A percentile compares a stretch with the other conserved stretches of the same genome.
phyloP scores from a whole-genome alignment of 306 rosid genomes.

The Quercus suber region DNA sequence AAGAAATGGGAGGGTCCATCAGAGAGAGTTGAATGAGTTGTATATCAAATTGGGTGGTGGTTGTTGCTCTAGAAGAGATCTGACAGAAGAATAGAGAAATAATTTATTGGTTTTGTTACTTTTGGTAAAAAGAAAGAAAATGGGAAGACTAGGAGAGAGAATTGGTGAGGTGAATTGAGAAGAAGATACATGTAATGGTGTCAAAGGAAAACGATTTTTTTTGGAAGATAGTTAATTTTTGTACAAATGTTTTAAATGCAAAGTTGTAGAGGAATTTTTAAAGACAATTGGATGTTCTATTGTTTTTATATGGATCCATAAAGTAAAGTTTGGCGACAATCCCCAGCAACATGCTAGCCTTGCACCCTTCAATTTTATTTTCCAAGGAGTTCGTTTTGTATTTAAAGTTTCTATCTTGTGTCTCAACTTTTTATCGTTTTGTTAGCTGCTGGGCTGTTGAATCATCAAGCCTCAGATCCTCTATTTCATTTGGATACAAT shows the following conservation, averaged over 20 bases:
- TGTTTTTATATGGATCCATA: neutral
- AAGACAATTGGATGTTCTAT: slow-evolving; percentile 3
- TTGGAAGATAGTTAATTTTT: slow-evolving; percentile 18
- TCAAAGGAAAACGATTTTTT: slow-evolving; percentile 9
- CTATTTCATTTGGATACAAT: neutral
- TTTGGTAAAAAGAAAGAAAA: slow-evolving; percentile 11
- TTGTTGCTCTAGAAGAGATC: slow-evolving; percentile 18
- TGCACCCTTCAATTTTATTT: slow-evolving; percentile 13
- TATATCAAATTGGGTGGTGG: slow-evolving; percentile 8
- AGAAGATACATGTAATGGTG: slow-evolving; percentile 9
- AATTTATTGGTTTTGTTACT: slow-evolving; percentile 9
- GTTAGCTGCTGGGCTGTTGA: neutral
- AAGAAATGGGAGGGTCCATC: slow-evolving; percentile 46
- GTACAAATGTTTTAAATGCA: slow-evolving; percentile 15
- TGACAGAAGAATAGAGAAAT: neutral
- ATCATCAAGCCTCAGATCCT: neutral
- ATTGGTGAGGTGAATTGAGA: slow-evolving; percentile 11
- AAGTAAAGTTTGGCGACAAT: neutral
- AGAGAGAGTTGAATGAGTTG: slow-evolving; percentile 26
- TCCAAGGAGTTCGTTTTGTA: slow-evolving; percentile 15
- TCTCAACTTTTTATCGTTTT: neutral
- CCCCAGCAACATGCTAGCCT: slow-evolving; percentile 1
- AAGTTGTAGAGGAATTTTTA: slow-evolving; percentile 14
- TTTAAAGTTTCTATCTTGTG: neutral
- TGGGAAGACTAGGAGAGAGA: neutral